Evolutionary conservation across 2,329 filamentous ascomycete species (phyloP).

Genomic region (Elsinoe fawcettii): DNA sequence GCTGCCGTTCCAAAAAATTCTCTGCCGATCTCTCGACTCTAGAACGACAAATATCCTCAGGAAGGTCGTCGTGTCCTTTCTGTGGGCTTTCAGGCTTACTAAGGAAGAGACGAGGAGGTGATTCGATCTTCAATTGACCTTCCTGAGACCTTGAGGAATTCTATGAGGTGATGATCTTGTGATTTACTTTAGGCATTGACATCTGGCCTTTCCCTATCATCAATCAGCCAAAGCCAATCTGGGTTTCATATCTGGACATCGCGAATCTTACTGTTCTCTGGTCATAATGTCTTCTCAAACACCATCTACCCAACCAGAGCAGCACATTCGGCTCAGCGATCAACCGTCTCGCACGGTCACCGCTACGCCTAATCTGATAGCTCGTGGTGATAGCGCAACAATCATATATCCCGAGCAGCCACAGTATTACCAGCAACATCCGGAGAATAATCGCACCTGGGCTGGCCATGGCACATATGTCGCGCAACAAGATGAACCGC

Average conservation of each 20-base stretch:
- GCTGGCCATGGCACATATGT: not conserved
- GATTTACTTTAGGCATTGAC: not conserved
- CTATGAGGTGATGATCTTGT: not conserved
- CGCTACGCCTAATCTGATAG: conserved; percentile 7
- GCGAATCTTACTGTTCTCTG: not conserved
- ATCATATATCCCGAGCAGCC: not conserved
- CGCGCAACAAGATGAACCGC: not conserved
- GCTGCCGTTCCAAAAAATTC: not conserved
- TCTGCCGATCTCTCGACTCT: not conserved
- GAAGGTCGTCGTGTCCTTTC: not conserved
- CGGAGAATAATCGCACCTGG: not conserved
- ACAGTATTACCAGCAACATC: not conserved
- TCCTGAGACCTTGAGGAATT: not conserved
- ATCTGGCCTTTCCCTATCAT: not conserved
- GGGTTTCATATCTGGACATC: not conserved
- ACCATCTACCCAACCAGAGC: not conserved
- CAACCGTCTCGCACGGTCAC: not conserved
- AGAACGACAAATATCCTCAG: not conserved
- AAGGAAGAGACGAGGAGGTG: not conserved
- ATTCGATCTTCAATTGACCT: not conserved
- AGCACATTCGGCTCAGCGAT: not conserved
- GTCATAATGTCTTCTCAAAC: not conserved
- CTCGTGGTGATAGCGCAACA: not conserved
- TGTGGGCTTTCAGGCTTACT: conserved; percentile 3
- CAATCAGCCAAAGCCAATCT: not conserved